Evolutionary conservation across 495 filamentous ascomycete genomes (phyloP).

Genomic region (Xylaria curta): DNA sequence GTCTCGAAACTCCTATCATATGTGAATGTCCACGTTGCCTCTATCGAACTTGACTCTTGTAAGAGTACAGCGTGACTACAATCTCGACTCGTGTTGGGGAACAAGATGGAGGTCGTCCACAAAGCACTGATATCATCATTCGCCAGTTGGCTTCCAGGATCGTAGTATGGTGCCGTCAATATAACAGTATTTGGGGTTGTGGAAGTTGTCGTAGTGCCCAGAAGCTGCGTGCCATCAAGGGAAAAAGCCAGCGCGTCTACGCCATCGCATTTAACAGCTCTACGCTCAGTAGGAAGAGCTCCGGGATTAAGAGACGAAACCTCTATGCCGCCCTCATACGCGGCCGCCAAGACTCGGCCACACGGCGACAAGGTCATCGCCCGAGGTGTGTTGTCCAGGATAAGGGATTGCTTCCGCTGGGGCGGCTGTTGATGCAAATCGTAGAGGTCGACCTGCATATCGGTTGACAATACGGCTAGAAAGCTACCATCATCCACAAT

Average conservation of each 20-base stretch:
- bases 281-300: constrained; percentile 68
- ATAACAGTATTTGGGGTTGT: constrained; percentile 73
- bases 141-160: constrained; percentile 61
- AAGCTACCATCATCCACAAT: constrained; percentile 79
- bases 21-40: constrained; percentile 79
- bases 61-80: constrained; percentile 80
- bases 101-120: constrained; percentile 90
- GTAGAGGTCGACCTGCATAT: constrained; percentile 85
- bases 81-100: constrained; percentile 76
- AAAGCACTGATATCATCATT: constrained; percentile 74
- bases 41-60: constrained; percentile 70
- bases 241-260: constrained; percentile 85
- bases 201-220: constrained; percentile 75
- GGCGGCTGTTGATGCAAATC: constrained; percentile 66
- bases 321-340: constrained; percentile 85
- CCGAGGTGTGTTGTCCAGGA: constrained; percentile 76
- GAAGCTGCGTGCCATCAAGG: constrained; percentile 79
- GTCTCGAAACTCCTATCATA: constrained; percentile 78
- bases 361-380: constrained; percentile 81
- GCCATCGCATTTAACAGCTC: constrained; percentile 80
- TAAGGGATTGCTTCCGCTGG: constrained; percentile 70
- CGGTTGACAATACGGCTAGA: constrained; percentile 79
- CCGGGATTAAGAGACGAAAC: constrained; percentile 74
- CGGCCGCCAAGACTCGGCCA: constrained; percentile 82
- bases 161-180: constrained; percentile 81